phyloP scores from a whole-genome alignment of 805 yeast genomes.

The Wickerhamomyces tratensis region DNA sequence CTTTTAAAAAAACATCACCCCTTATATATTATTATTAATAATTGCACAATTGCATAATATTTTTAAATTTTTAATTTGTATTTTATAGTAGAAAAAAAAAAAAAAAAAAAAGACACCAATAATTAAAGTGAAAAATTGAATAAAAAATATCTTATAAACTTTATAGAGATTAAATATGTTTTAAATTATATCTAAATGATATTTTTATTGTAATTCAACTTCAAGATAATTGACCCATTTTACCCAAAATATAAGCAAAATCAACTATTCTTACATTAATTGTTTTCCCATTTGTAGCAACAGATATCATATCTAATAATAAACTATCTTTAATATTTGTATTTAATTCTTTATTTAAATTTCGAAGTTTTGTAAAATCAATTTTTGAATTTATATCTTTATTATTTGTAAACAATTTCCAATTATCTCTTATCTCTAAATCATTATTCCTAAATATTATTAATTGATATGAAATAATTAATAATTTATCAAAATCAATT shows the following conservation, averaged over 20 bases:
- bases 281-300: slow-evolving; percentile 29
- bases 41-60: too few relatives aligned
- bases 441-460: slow-evolving; percentile 29
- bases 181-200: too few relatives aligned
- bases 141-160: too few relatives aligned
- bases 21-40: too few relatives aligned
- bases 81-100: too few relatives aligned
- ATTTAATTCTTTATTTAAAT: slow-evolving; percentile 21
- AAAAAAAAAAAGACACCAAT: too few relatives aligned
- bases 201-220: neutral
- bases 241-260: slow-evolving; percentile 38
- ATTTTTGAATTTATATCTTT: slow-evolving; percentile 15
- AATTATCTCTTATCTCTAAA: slow-evolving; percentile 25
- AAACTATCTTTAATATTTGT: slow-evolving; percentile 21
- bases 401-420: slow-evolving; percentile 27
- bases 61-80: too few relatives aligned
- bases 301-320: slow-evolving; percentile 36
- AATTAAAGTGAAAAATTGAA: too few relatives aligned
- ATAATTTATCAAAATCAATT: slow-evolving; percentile 37
- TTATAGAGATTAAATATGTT: too few relatives aligned
- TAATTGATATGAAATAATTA: slow-evolving; percentile 30
- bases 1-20: too few relatives aligned
- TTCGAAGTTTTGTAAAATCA: slow-evolving; percentile 28
- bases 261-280: slow-evolving; percentile 30
- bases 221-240: slow-evolving; percentile 26